phyloP scores from a whole-genome alignment of 2,329 filamentous ascomycete species.

The Ascomycota sp. region DNA sequence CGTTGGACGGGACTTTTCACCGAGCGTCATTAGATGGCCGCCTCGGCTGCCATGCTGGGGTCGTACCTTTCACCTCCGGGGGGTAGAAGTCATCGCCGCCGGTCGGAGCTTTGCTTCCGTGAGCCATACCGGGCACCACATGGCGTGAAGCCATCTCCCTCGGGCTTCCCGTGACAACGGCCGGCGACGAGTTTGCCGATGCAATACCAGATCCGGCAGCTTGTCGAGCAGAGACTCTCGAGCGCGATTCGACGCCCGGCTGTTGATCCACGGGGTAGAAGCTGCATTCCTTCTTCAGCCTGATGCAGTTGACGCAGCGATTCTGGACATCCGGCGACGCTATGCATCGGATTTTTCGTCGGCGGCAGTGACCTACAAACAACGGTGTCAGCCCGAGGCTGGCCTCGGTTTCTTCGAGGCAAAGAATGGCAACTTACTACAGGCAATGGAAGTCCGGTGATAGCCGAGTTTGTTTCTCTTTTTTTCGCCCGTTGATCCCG shows the following conservation, averaged over 20 bases:
- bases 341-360: conserved; percentile 84
- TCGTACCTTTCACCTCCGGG: conserved; percentile 20
- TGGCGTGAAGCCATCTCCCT: conserved; percentile 18
- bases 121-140: conserved; percentile 4
- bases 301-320: conserved; percentile 81
- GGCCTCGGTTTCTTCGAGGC: too few species aligned
- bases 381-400: background rate
- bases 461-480: conserved; percentile 83
- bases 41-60: background rate
- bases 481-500: conserved; percentile 25
- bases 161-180: conserved; percentile 20
- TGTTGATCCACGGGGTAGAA: conserved; percentile 78
- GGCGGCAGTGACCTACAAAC: conserved; percentile 63
- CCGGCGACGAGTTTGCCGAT: conserved; percentile 29
- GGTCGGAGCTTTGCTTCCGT: conserved; percentile 11
- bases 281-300: conserved; percentile 83
- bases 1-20: conserved; percentile 13
- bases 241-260: conserved; percentile 25
- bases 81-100: conserved; percentile 16
- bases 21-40: background rate
- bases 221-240: conserved; percentile 19
- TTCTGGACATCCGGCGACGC: conserved; percentile 55
- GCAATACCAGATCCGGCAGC: conserved; percentile 18
- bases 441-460: conserved; percentile 85
- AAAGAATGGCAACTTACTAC: conserved; percentile 44